Base-by-base conservation (phyloP, 331 rosid species). In the Cydonia oblonga region DNA sequence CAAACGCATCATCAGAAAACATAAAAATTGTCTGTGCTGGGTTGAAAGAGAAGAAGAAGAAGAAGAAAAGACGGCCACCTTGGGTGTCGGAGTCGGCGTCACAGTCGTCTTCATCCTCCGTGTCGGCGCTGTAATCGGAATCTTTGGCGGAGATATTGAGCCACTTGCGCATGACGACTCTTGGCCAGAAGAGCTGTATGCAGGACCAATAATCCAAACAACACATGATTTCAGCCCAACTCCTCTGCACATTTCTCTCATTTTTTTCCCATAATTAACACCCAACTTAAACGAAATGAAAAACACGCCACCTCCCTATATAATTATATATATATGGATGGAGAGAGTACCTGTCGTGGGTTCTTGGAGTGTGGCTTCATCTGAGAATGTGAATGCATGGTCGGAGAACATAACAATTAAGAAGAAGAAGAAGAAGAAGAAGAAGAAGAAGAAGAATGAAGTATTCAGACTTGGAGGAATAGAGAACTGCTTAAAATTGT, bases 101-200 rank as follows among this genome's bases (percentile, higher is more conserved):
- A 53, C 49, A 65, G 5, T 79, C 81, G 22, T 75, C 81, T 1
- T 78, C 86, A 16, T 42, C 49, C 16, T 42, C 49, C 16, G 90
- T 78, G 73, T 95, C 97, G 75, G 96, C 96, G 32, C 87, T 82
- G 79, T 80, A 90, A 80, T 90, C 92, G 29, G 96, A 82, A 11
- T 91, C 87, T 54, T 81, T 69, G 71, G 68, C 80, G 5, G 83
- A 80, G 83, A 95, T 83, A 79, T 91, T 82, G 68, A 95, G 87
- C 99, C 88, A 95, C 85, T 95, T 95, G 38, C 96, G 86, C 82
- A 91, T 66, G 18, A 95, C 87, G 63, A 86, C 80, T 64, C 80
- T 80, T 33, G 90, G 87, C 99, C 99, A 91, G 42, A 91, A 87
- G 57, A 70, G 83, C 99, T 95, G 92, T 67, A 84, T n/a, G 83